Evolutionary conservation across 768 basidiomycete genomes (phyloP).

Genomic region (Mycena rebaudengoi): DNA sequence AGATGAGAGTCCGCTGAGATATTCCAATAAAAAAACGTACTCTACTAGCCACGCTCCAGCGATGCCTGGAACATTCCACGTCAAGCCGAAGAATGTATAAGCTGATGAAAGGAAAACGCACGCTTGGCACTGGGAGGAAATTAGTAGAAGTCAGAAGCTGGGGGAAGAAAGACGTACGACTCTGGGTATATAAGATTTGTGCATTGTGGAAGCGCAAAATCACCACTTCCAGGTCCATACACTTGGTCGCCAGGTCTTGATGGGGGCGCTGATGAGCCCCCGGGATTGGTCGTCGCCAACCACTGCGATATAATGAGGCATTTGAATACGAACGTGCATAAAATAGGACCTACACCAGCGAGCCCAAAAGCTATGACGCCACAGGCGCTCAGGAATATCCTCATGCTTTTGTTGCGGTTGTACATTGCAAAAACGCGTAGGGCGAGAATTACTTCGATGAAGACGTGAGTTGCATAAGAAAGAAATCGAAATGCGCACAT

Average conservation of each 20-base stretch:
- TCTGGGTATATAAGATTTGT: background rate
- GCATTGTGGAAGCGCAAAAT: background rate
- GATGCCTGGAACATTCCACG: background rate
- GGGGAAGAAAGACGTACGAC: background rate
- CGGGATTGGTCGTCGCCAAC: background rate
- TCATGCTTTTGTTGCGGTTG: background rate
- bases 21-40: background rate
- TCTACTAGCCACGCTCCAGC: slow-evolving; percentile 9
- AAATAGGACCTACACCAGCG: background rate
- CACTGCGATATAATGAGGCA: background rate
- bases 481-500: background rate
- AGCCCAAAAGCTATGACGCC: background rate
- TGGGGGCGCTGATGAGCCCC: background rate
- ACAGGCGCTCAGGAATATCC: background rate
- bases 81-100: background rate
- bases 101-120: background rate
- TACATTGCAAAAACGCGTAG: slow-evolving; percentile 16
- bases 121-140: background rate
- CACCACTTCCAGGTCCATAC: background rate
- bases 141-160: background rate
- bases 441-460: background rate
- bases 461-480: background rate
- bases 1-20: background rate
- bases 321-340: background rate
- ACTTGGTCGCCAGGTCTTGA: background rate